These are phyloP conservation scores for Smallanthus sonchifolius DNA, from an alignment of 129 eudicot genomes.

Conservation along the genomic window DNA sequence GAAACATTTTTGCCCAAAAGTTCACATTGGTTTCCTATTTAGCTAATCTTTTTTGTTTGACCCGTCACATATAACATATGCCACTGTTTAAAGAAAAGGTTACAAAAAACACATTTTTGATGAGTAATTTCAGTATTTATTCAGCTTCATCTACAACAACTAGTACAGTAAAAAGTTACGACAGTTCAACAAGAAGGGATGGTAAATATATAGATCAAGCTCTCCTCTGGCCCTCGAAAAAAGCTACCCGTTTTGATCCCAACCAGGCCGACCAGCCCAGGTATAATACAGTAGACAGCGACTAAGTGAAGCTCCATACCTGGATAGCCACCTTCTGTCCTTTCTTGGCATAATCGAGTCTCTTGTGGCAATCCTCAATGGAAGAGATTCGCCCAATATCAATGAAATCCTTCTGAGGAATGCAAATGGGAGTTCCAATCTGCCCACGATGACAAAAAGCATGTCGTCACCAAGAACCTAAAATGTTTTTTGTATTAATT, in stretches of 20 bases:
- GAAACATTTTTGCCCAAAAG: too few relatives aligned
- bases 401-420: constrained; percentile 60
- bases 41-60: background rate
- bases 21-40: background rate
- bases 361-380: constrained; percentile 72
- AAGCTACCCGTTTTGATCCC: background rate
- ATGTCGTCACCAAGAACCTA: background rate
- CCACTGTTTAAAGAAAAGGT: too few relatives aligned
- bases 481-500: too few relatives aligned
- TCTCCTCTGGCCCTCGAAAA: background rate
- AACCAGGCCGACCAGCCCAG: background rate
- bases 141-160: too few relatives aligned
- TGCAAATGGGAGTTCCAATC: constrained; percentile 83
- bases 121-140: too few relatives aligned
- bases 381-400: constrained; percentile 77
- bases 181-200: too few relatives aligned
- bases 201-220: too few relatives aligned
- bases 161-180: too few relatives aligned
- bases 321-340: constrained; percentile 81
- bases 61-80: background rate
- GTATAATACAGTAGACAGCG: background rate
- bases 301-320: constrained; percentile 36
- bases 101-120: too few relatives aligned
- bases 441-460: constrained; percentile 14
- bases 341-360: constrained; percentile 73